Conservation (phyloP, 1,284 basidiomycete genomes). For the Ceratobasidium papillatum region DNA sequence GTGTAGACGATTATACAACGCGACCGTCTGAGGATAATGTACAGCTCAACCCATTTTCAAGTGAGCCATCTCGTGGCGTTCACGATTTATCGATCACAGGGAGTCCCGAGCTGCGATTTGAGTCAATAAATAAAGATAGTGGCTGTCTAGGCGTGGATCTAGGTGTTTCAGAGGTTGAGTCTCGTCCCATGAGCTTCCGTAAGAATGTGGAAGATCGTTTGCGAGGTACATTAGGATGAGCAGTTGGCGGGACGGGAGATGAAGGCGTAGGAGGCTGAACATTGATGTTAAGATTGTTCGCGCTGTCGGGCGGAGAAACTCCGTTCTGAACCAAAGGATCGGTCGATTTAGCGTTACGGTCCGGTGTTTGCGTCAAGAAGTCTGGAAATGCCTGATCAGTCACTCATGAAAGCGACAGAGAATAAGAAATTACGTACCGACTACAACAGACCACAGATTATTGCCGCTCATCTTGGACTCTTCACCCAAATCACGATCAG, state of each 20-base stretch:
- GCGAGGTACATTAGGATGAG: background rate
- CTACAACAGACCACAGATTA: conserved; percentile 71
- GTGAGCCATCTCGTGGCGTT: background rate
- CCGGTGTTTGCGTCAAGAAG: conserved; percentile 30
- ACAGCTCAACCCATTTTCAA: background rate
- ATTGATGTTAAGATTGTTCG: conserved; percentile 11
- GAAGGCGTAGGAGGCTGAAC: conserved; percentile 28
- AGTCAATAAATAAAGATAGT: conserved; percentile 24
- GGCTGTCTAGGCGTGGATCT: conserved; percentile 14
- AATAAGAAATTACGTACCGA: conserved; percentile 46
- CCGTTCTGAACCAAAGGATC: conserved; percentile 11
- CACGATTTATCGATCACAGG: conserved; percentile 20
- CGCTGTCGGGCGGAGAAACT: background rate
- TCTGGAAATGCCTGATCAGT: background rate
- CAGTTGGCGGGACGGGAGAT: background rate
- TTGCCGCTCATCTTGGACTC: conserved; percentile 63
- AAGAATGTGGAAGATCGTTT: conserved; percentile 23
- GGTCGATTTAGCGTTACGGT: conserved; percentile 22
- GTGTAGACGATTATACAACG: background rate
- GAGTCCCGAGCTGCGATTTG: conserved; percentile 8
- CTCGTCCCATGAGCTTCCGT: conserved; percentile 20
- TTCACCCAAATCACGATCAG: conserved; percentile 70
- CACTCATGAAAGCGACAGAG: background rate
- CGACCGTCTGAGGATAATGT: background rate
- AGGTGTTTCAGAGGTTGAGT: background rate